phyloP scores from a whole-genome alignment of 805 yeast species.

The Monosporozyma aerobia region DNA sequence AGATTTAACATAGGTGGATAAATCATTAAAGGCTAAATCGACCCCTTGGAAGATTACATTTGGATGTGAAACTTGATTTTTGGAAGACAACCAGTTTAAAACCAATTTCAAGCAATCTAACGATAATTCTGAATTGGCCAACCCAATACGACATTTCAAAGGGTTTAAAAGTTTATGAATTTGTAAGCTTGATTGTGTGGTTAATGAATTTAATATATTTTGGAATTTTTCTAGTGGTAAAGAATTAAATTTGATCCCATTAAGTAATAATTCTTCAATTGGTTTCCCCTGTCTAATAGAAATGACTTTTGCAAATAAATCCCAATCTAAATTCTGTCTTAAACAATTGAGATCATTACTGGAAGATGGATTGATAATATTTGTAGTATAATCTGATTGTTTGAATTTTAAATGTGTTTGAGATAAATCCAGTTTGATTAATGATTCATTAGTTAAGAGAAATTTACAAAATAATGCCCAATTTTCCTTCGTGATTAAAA shows the following conservation, averaged over 20 bases:
- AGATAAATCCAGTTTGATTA: slow-evolving; percentile 58
- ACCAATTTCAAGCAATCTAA: slow-evolving; percentile 47
- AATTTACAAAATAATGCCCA: slow-evolving; percentile 79
- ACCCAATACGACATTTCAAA: slow-evolving; percentile 44
- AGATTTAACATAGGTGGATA: slow-evolving; percentile 30
- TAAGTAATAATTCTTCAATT: slow-evolving; percentile 63
- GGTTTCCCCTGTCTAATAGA: slow-evolving; percentile 53
- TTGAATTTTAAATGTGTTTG: slow-evolving; percentile 40
- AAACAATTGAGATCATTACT: slow-evolving; percentile 22
- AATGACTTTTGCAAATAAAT: slow-evolving; percentile 58
- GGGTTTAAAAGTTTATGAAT: neutral
- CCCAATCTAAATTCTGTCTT: slow-evolving; percentile 75
- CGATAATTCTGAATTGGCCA: slow-evolving; percentile 64
- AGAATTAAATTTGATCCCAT: slow-evolving; percentile 66
- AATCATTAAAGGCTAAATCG: slow-evolving; percentile 76
- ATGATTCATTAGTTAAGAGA: slow-evolving; percentile 48
- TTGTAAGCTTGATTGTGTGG: slow-evolving; percentile 21
- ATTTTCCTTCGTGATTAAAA: slow-evolving; percentile 59
- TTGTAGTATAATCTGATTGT: slow-evolving; percentile 1
- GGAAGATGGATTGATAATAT: neutral
- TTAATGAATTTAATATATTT: slow-evolving; percentile 47
- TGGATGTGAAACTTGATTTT: slow-evolving; percentile 6
- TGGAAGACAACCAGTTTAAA: slow-evolving; percentile 45
- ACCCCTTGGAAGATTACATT: slow-evolving; percentile 41
- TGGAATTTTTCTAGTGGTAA: slow-evolving; percentile 39